Percentiles rank a stretch among this genome's conserved stretches.
These are phyloP conservation scores for Suillus placidus DNA, from an alignment of 768 basidiomycete genomes.

Conservation along the genomic window DNA sequence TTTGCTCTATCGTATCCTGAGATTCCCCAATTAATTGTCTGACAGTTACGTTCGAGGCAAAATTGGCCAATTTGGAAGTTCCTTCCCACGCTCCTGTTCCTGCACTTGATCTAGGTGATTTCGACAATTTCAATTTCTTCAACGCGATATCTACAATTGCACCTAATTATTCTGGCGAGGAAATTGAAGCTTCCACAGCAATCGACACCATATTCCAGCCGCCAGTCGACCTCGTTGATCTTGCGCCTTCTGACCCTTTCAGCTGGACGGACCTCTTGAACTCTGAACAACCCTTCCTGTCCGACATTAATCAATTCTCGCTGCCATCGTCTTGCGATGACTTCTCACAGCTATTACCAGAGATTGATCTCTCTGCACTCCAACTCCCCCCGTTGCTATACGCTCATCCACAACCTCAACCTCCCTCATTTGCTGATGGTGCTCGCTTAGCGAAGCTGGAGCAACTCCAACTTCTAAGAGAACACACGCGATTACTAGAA, in stretches of 20 bases:
- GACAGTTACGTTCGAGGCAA: neutral
- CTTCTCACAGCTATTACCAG: slow-evolving; percentile 17
- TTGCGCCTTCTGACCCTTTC: neutral
- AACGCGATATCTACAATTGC: neutral
- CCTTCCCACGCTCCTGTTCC: neutral
- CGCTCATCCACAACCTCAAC: neutral
- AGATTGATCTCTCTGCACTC: slow-evolving; percentile 30
- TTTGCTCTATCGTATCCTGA: neutral
- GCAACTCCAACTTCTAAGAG: slow-evolving; percentile 36
- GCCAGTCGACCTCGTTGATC: neutral
- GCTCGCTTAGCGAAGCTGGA: slow-evolving; percentile 35
- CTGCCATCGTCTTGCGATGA: neutral
- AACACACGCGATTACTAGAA: slow-evolving; percentile 37
- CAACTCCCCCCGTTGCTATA: slow-evolving; percentile 22
- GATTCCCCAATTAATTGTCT: rapidly evolving
- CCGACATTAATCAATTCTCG: neutral
- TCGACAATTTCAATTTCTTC: neutral
- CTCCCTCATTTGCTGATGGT: neutral
- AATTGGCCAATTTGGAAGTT: neutral
- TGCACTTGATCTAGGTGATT: neutral
- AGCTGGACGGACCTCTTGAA: neutral
- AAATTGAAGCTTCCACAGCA: neutral
- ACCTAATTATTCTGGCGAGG: neutral
- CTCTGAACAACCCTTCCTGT: neutral
- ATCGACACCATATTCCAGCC: neutral